Base-by-base conservation (phyloP, 1,284 basidiomycete genomes). In the Amylostereum areolatum region DNA sequence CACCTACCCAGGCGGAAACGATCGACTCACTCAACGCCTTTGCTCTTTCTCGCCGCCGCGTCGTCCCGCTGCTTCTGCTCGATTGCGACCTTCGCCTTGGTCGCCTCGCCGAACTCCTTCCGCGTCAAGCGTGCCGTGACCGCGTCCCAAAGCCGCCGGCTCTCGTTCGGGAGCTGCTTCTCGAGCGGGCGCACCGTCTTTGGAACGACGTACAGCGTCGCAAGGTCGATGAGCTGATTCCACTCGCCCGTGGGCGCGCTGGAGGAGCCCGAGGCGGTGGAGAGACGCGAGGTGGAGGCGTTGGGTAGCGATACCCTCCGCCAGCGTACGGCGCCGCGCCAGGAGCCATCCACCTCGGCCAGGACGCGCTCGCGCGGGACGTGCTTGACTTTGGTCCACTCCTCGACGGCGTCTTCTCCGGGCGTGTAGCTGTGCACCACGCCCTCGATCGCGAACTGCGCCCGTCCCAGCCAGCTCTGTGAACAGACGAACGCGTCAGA, bases 61-160 rank as follows among this genome's bases (percentile, higher is more conserved):
- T 83, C 78, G 56, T 96, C 92, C 49, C 94, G 74, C 73, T 97
- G 94, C 60, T 68, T 78, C 76, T 97, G 93, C 71, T 97, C 94
- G 49, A 97, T 94, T 4, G 66, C 67, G 50, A 92, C 81, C 73
- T 97, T 97, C 67, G 87, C 78, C 71, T 75, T 87, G 45, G 90
- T 96, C 47, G 94, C 94, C 47, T 95, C 92, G 40, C 77, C 75
- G 70, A 81, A 98, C 66, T 97, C 90, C 75, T 97, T 97, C 60
- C 72, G 75, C 44, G 92, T 47, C 50, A 98, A 71, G 60, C 81
- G 70, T 48, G 71, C 74, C 35, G 93, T 95, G 24, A 99, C 93
- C 35, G 74, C 79, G 47, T 89, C 81, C 97, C 96, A 98, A 51
- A 98, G 69, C 70, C 81, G 83, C 53, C 93, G 75, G 54, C 91